Percentiles rank a stretch among this genome's conserved stretches.
These are phyloP conservation scores for Ascochyta viciae-villosae DNA, from an alignment of 2,329 filamentous ascomycete genomes.

Conservation along the genomic window DNA sequence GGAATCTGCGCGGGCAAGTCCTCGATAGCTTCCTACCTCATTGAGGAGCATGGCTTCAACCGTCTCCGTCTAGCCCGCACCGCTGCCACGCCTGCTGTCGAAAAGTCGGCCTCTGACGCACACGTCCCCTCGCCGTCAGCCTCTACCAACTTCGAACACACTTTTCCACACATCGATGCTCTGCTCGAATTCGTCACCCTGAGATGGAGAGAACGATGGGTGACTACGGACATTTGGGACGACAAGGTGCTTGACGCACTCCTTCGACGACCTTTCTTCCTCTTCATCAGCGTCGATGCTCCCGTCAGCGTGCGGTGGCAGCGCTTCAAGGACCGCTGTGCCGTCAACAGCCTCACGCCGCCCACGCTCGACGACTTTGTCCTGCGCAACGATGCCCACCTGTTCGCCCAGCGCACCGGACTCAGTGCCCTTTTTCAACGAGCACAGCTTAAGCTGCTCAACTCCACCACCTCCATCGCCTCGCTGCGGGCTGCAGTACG, in stretches of 20 bases:
- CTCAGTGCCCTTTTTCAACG: conserved; percentile 80
- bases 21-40: conserved; percentile 86
- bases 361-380: conserved; percentile 67
- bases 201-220: conserved; percentile 82
- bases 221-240: conserved; percentile 82
- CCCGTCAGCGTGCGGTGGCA: conserved; percentile 84
- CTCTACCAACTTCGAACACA: conserved; percentile 32
- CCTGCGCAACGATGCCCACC: conserved; percentile 71
- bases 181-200: conserved; percentile 87
- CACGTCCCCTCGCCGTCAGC: conserved; percentile 28
- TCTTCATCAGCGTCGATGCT: conserved; percentile 90
- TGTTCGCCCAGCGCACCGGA: conserved; percentile 71
- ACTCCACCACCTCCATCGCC: conserved; percentile 75
- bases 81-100: conserved; percentile 48
- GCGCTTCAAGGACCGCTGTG: conserved; percentile 71
- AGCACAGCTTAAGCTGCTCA: conserved; percentile 84
- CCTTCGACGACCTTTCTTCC: conserved; percentile 84
- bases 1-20: conserved; percentile 94
- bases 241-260: conserved; percentile 77
- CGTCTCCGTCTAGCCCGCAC: conserved; percentile 67
- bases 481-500: conserved; percentile 76
- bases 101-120: conserved; percentile 48
- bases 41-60: conserved; percentile 82
- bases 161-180: conserved; percentile 62
- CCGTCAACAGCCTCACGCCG: conserved; percentile 55